phyloP scores from a whole-genome alignment of 2,329 filamentous ascomycete genomes.

The Cercospora janseana region DNA sequence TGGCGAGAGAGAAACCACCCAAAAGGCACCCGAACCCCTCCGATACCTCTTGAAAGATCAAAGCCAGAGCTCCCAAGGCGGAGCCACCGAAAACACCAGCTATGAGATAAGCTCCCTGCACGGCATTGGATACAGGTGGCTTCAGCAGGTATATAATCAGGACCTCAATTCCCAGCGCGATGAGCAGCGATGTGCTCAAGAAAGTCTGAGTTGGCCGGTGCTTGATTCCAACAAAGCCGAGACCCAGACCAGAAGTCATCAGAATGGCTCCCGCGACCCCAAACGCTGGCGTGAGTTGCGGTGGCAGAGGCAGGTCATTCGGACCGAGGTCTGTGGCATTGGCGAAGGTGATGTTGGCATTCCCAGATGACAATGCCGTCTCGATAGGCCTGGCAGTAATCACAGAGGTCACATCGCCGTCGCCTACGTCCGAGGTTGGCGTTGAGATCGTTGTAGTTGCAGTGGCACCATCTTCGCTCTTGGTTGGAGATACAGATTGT shows the following conservation, averaged over 20 bases:
- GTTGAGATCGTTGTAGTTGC: too few relatives aligned
- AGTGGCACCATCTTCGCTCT: conserved; percentile 5
- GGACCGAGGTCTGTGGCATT: conserved; percentile 3
- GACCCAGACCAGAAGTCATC: conserved; percentile 66
- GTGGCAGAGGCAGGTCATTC: conserved; percentile 63
- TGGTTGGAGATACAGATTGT: conserved; percentile 1
- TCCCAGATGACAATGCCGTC: conserved; percentile 6
- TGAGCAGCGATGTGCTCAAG: conserved; percentile 72
- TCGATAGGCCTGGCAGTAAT: conserved; percentile 16
- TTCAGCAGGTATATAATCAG: conserved; percentile 88
- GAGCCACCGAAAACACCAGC: conserved; percentile 71
- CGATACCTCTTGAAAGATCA: conserved; percentile 80
- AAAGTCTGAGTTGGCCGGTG: conserved; percentile 74
- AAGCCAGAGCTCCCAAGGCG: conserved; percentile 68
- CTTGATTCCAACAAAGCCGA: conserved; percentile 78
- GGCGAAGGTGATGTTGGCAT: conserved; percentile 13
- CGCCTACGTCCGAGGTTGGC: neutral
- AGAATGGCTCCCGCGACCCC: conserved; percentile 76
- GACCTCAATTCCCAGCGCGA: conserved; percentile 70
- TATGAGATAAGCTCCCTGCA: conserved; percentile 85
- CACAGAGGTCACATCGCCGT: conserved; percentile 18
- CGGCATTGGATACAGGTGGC: conserved; percentile 67
- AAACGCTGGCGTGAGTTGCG: conserved; percentile 75
- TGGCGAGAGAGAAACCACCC: conserved; percentile 78
- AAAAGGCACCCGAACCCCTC: conserved; percentile 83